Conservation (phyloP, 805 yeast species). For the Saturnispora diversa region DNA sequence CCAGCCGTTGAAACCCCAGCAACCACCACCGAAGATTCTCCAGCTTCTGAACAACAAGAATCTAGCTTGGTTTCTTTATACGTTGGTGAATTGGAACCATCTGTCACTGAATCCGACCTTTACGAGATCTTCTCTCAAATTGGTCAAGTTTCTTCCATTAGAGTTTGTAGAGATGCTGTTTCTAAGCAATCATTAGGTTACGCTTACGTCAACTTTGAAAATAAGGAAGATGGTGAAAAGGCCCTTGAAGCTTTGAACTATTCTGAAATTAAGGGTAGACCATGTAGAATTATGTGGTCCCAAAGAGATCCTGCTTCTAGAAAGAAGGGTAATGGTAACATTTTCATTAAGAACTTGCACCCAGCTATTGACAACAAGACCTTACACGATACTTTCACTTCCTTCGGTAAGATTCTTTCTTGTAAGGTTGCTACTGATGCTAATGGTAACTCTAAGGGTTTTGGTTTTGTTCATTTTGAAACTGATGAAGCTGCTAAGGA, state of each 20-base stretch:
- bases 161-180: slow-evolving; percentile 98
- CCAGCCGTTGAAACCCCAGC: slow-evolving; percentile 28
- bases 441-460: slow-evolving; percentile 85
- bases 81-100: slow-evolving; percentile 93
- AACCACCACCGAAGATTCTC: slow-evolving; percentile 28
- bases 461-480: slow-evolving; percentile 96
- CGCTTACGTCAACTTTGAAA: slow-evolving; percentile 95
- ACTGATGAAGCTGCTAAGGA: slow-evolving; percentile 85
- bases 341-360: slow-evolving; percentile 96
- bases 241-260: slow-evolving; percentile 96
- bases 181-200: slow-evolving; percentile 96
- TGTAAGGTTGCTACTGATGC: slow-evolving; percentile 96
- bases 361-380: slow-evolving; percentile 98
- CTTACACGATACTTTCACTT: slow-evolving; percentile 93
- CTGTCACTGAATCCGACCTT: slow-evolving; percentile 88
- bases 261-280: slow-evolving; percentile 85
- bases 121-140: slow-evolving; percentile 91
- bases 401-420: slow-evolving; percentile 91
- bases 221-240: slow-evolving; percentile 79
- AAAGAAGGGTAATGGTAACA: slow-evolving; percentile 92
- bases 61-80: slow-evolving; percentile 78
- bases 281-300: slow-evolving; percentile 99
- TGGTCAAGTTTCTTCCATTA: slow-evolving; percentile 92
- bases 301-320: slow-evolving; percentile 97
- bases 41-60: slow-evolving; percentile 35